Conservation (phyloP, 345 rosid species). For the Lumnitzera racemosa region DNA sequence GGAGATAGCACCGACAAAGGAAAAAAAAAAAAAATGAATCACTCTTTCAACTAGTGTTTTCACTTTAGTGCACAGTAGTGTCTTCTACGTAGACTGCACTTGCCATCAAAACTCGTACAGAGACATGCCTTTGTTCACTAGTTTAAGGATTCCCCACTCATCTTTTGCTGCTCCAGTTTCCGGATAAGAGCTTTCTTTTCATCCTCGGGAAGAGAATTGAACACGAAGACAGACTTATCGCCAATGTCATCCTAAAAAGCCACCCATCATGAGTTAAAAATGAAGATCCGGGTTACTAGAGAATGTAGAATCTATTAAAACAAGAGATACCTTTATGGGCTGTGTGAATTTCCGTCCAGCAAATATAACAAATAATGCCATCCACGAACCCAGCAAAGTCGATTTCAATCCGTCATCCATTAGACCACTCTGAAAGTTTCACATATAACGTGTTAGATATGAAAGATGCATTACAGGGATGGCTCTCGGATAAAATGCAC, state of each 20-base stretch:
- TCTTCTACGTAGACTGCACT: too few species aligned
- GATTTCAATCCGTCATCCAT: slow-evolving; percentile 71
- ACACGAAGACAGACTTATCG: slow-evolving; percentile 86
- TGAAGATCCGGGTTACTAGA: too few species aligned
- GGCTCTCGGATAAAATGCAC: background rate
- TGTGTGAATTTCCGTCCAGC: slow-evolving; percentile 94
- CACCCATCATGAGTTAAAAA: too few species aligned
- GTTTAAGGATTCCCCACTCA: slow-evolving; percentile 10
- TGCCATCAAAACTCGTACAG: slow-evolving; percentile 3
- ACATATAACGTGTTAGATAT: background rate
- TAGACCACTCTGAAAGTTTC: slow-evolving; percentile 52
- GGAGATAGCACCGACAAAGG: too few species aligned
- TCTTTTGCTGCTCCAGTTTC: slow-evolving; percentile 55
- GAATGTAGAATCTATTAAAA: background rate
- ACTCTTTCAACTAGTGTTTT: too few species aligned
- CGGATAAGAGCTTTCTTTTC: slow-evolving; percentile 58
- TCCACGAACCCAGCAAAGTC: slow-evolving; percentile 71
- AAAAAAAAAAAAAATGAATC: too few species aligned
- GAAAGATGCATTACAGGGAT: background rate
- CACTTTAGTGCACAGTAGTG: too few species aligned
- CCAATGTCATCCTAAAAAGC: slow-evolving; percentile 74
- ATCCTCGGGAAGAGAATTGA: slow-evolving; percentile 65
- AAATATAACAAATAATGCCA: slow-evolving; percentile 70
- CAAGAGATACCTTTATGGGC: slow-evolving; percentile 62
- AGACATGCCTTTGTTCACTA: background rate